These are phyloP conservation scores for Allomyces javanicus DNA, from an alignment of 192 early-diverging fungal species.

Conservation along the genomic window DNA sequence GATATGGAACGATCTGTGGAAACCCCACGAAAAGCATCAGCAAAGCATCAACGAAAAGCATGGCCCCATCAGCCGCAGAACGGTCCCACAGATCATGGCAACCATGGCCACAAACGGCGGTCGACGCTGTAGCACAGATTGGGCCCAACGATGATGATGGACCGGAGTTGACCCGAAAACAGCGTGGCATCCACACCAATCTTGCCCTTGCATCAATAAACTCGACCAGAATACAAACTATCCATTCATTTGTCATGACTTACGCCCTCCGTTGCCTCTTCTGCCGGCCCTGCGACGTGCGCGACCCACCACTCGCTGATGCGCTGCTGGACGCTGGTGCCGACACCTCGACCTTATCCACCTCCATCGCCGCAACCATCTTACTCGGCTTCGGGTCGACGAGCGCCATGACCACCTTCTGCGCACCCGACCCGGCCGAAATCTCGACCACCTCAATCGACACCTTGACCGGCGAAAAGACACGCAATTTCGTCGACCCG, in stretches of 20 bases:
- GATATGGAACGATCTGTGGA: too few species aligned
- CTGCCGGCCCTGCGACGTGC: too few species aligned
- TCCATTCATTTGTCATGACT: neutral
- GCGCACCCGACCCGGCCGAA: neutral
- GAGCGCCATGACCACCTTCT: neutral
- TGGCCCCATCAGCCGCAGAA: too few species aligned
- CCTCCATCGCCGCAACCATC: neutral
- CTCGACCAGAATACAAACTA: neutral
- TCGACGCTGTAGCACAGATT: too few species aligned
- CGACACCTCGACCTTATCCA: neutral
- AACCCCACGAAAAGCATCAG: too few species aligned
- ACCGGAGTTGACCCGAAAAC: too few species aligned
- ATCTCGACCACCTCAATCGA: neutral
- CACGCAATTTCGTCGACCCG: neutral
- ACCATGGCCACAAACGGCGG: too few species aligned
- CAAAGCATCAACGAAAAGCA: too few species aligned
- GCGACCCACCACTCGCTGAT: neutral
- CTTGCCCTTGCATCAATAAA: too few species aligned
- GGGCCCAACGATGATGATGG: too few species aligned
- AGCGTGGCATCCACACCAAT: too few species aligned
- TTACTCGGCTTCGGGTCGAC: neutral
- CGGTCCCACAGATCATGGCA: too few species aligned
- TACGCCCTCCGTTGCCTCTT: neutral
- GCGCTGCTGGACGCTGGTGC: neutral
- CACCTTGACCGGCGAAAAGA: neutral